phyloP scores from a whole-genome alignment of 2,329 filamentous ascomycete genomes.

The Arthrobotrys pseudoclavata region DNA sequence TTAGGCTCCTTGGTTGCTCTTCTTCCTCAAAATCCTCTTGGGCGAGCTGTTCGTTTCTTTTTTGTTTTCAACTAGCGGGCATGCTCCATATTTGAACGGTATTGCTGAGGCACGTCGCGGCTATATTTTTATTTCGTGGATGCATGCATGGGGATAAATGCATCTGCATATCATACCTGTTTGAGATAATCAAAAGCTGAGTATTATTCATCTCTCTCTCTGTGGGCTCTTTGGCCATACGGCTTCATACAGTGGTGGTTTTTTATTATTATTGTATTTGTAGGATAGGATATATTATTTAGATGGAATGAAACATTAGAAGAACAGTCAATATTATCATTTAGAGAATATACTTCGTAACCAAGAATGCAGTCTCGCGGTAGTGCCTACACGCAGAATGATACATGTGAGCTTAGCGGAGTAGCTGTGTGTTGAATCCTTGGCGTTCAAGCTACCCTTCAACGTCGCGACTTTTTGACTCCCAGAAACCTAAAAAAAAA shows the following conservation, averaged over 20 bases:
- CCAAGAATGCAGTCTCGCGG: too few relatives aligned
- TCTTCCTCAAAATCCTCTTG: neutral
- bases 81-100: constrained; percentile 3
- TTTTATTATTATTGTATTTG: neutral
- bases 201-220: neutral
- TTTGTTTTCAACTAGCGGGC: neutral
- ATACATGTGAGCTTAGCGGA: neutral
- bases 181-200: neutral
- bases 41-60: constrained; percentile 1
- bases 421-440: constrained; percentile 6
- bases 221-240: neutral
- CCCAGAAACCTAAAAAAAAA: constrained; percentile 22
- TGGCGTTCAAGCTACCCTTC: neutral
- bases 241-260: too few relatives aligned
- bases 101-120: neutral
- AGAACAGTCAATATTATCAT: neutral
- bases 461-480: constrained; percentile 8
- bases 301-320: neutral
- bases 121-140: neutral
- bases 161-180: neutral
- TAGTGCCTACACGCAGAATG: neutral
- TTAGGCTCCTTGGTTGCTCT: constrained; percentile 2
- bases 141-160: neutral
- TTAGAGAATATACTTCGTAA: neutral
- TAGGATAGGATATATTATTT: constrained; percentile 11